phyloP scores from a whole-genome alignment of 23 red algal species.

The Gracilaria gracilis region DNA sequence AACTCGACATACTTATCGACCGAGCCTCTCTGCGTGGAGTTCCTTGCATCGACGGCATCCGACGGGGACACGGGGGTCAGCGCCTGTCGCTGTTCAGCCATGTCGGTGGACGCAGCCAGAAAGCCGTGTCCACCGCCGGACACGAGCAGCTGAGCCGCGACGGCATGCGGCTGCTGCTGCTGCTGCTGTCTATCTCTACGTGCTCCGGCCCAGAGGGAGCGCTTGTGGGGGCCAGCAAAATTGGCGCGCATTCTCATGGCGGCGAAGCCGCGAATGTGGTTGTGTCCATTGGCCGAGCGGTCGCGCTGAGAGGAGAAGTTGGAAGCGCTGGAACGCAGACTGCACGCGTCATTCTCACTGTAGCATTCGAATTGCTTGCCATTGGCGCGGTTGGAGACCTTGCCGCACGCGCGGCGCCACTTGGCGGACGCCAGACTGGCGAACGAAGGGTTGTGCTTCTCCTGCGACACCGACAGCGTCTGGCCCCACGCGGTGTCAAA shows the following conservation, averaged over 20 bases:
- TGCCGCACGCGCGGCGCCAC: slow-evolving; percentile 45
- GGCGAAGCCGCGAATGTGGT: slow-evolving; percentile 5
- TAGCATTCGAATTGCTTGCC: slow-evolving; percentile 53
- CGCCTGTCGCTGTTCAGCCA: slow-evolving; percentile 25
- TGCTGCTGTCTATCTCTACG: slow-evolving; percentile 13
- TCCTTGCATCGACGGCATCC: neutral
- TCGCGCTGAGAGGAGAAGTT: neutral
- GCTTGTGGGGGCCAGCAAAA: slow-evolving; percentile 21
- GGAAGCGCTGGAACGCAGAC: slow-evolving; percentile 1
- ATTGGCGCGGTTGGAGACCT: neutral
- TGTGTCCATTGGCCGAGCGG: neutral
- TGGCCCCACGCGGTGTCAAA: slow-evolving; percentile 71
- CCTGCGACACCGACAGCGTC: slow-evolving; percentile 30
- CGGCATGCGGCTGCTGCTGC: slow-evolving; percentile 8
- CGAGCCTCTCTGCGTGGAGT: slow-evolving; percentile 4
- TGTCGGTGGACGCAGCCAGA: slow-evolving; percentile 26
- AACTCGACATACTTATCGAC: slow-evolving; percentile 78
- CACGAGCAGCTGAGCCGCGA: slow-evolving; percentile 43
- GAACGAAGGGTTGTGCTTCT: slow-evolving; percentile 24
- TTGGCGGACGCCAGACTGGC: slow-evolving; percentile 31
- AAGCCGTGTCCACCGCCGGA: slow-evolving; percentile 21
- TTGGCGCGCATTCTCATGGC: slow-evolving; percentile 25
- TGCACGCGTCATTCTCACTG: slow-evolving; percentile 51
- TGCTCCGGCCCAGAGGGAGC: slow-evolving; percentile 33
- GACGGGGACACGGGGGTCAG: slow-evolving; percentile 44